Conservation (phyloP, 345 rosid genomes). For the Moricandia moricandioides region DNA sequence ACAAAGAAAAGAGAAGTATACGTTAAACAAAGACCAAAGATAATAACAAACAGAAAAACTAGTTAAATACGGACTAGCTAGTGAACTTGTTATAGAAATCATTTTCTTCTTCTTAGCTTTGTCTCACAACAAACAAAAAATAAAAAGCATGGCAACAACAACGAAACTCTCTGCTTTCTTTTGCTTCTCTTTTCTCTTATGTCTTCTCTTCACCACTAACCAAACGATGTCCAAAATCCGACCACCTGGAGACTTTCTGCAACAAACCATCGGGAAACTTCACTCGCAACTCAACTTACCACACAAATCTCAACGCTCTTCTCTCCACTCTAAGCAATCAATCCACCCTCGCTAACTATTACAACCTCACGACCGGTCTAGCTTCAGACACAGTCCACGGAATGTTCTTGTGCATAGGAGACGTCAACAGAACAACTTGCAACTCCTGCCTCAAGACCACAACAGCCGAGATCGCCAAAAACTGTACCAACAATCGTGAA, state of each 20-base stretch:
- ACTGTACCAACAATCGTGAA: slow-evolving; percentile 30
- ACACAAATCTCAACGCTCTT: slow-evolving; percentile 25
- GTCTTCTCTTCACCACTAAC: slow-evolving; percentile 5
- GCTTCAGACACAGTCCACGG: slow-evolving; percentile 28
- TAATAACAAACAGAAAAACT: neutral
- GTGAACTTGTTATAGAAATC: neutral
- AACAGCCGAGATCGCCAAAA: neutral
- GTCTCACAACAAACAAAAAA: neutral
- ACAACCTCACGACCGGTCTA: slow-evolving; percentile 23
- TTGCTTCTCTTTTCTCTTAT: neutral
- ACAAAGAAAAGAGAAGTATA: neutral
- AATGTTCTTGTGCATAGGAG: slow-evolving; percentile 43
- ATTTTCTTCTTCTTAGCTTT: neutral
- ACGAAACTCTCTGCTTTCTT: slow-evolving; percentile 10
- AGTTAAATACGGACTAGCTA: neutral
- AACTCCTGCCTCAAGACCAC: slow-evolving; percentile 34
- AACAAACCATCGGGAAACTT: neutral
- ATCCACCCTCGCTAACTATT: slow-evolving; percentile 12
- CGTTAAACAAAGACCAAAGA: neutral
- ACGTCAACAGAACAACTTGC: slow-evolving; percentile 30
- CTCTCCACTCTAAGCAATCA: slow-evolving; percentile 19
- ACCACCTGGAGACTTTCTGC: slow-evolving; percentile 20
- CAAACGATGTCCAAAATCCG: slow-evolving; percentile 4
- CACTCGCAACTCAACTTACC: slow-evolving; percentile 15
- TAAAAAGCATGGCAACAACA: slow-evolving; percentile 7